A percentile compares a stretch with the other conserved stretches of the same genome.
Evolutionary conservation across 2,329 filamentous ascomycete genomes (phyloP).

Genomic region (Pseudogymnoascus sp.): DNA sequence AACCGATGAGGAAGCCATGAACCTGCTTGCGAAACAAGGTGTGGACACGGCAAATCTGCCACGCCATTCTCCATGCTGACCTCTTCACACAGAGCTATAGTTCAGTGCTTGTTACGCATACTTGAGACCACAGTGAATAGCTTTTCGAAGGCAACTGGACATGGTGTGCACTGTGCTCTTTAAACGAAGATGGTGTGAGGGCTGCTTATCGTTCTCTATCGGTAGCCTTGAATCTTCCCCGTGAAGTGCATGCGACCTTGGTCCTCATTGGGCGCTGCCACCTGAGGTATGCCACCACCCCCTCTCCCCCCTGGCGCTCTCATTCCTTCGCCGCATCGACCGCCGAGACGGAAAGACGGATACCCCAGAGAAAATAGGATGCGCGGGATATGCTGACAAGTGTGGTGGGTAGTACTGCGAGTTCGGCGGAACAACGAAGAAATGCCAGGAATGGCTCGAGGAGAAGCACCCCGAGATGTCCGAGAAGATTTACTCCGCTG

Average conservation of each 20-base stretch:
- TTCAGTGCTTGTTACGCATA: neutral
- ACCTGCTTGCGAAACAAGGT: neutral
- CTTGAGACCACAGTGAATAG: neutral
- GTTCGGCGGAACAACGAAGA: constrained; percentile 92
- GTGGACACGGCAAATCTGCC: neutral
- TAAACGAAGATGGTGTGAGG: neutral
- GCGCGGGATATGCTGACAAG: constrained; percentile 13
- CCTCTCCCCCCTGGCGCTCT: too few species aligned
- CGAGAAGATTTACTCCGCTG: constrained; percentile 74
- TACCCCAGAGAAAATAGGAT: too few species aligned
- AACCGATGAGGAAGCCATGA: neutral
- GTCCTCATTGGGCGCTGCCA: too few species aligned
- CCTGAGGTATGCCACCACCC: too few species aligned
- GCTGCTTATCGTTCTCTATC: neutral
- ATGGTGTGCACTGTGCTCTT: too few species aligned
- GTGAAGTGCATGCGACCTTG: neutral
- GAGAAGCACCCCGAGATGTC: constrained; percentile 69
- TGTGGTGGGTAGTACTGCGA: constrained; percentile 75
- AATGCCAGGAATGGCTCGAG: constrained; percentile 94
- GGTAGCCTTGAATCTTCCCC: neutral
- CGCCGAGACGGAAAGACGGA: too few species aligned
- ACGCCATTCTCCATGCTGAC: neutral
- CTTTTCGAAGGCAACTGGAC: neutral
- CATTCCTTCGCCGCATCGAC: too few species aligned
- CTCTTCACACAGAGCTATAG: neutral